Evolutionary conservation across 116 monocot genomes (phyloP).

Genomic region (Posidonia oceanica): DNA sequence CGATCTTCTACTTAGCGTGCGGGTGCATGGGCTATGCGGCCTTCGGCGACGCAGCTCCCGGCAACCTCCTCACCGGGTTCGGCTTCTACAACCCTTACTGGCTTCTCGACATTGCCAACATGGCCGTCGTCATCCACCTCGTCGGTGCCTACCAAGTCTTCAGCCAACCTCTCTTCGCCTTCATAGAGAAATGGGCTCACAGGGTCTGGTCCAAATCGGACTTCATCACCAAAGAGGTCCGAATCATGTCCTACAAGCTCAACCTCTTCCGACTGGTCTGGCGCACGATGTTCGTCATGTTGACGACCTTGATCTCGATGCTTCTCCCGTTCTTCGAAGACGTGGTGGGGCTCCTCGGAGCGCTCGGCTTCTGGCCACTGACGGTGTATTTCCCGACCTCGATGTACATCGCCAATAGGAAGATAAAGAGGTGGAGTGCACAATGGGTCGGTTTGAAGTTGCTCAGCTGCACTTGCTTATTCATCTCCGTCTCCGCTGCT

Average conservation of each 20-base stretch:
- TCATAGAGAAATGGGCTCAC: constrained; percentile 57
- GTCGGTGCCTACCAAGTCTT: constrained; percentile 93
- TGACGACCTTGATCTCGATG: constrained; percentile 69
- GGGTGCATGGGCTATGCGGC: constrained; percentile 92
- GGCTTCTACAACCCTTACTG: constrained; percentile 97
- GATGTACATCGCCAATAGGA: constrained; percentile 79
- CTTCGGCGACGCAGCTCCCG: constrained; percentile 74
- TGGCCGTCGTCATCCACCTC: constrained; percentile 74
- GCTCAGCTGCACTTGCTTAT: constrained; percentile 62
- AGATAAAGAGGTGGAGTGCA: constrained; percentile 49
- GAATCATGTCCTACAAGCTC: constrained; percentile 10
- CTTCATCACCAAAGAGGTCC: constrained; percentile 36
- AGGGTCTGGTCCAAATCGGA: constrained; percentile 29
- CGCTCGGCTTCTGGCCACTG: constrained; percentile 81
- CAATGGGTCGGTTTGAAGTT: constrained; percentile 61
- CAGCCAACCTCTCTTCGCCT: constrained; percentile 88
- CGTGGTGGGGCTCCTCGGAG: constrained; percentile 84
- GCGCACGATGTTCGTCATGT: constrained; percentile 57
- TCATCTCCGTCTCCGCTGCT: constrained; percentile 54
- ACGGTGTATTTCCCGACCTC: constrained; percentile 86
- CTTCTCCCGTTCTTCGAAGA: constrained; percentile 89
- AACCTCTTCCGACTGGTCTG: constrained; percentile 61
- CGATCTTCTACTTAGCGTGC: constrained; percentile 78
- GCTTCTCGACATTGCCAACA: constrained; percentile 93
- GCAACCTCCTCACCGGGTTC: constrained; percentile 91